Percentiles rank a stretch among this genome's conserved stretches.
phyloP scores from a whole-genome alignment of 352 stramenopile species.

The Pythium diclinum region DNA sequence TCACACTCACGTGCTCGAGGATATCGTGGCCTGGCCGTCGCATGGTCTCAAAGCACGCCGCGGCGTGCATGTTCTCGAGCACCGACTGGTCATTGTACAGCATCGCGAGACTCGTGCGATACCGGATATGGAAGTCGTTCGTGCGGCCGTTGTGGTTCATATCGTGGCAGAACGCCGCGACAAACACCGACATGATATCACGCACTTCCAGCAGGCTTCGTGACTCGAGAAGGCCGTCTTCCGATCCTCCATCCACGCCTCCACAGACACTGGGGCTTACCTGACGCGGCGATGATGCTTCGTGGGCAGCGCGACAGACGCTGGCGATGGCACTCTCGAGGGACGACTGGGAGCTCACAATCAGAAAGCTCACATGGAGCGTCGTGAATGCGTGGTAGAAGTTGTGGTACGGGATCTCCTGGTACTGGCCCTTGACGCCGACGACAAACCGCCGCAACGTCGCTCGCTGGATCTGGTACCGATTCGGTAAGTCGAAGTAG shows the following conservation, averaged over 20 bases:
- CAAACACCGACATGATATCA: constrained; percentile 73
- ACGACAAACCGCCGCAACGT: constrained; percentile 70
- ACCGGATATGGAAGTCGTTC: constrained; percentile 87
- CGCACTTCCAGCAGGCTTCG: constrained; percentile 39
- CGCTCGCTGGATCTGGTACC: constrained; percentile 48
- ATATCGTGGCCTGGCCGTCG: constrained; percentile 65
- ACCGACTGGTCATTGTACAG: constrained; percentile 88
- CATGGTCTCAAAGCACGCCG: constrained; percentile 80
- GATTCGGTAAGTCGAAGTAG: constrained; percentile 57
- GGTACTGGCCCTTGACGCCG: constrained; percentile 69
- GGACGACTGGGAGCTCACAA: constrained; percentile 56
- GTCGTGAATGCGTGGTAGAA: constrained; percentile 83
- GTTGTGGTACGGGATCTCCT: constrained; percentile 85
- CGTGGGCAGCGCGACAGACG: constrained; percentile 19
- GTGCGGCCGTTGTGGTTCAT: constrained; percentile 87
- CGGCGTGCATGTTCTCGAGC: constrained; percentile 87
- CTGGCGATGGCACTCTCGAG: constrained; percentile 23
- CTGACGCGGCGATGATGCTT: constrained; percentile 10
- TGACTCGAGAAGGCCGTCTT: neutral
- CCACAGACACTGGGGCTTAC: neutral
- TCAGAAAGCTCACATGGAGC: constrained; percentile 76
- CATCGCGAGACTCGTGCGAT: constrained; percentile 69
- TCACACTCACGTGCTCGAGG: constrained; percentile 37
- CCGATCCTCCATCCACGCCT: neutral
- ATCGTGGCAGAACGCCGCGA: constrained; percentile 83